These are phyloP conservation scores for Cucurbita maxima DNA, from an alignment of 306 rosid species.

Conservation along the genomic window DNA sequence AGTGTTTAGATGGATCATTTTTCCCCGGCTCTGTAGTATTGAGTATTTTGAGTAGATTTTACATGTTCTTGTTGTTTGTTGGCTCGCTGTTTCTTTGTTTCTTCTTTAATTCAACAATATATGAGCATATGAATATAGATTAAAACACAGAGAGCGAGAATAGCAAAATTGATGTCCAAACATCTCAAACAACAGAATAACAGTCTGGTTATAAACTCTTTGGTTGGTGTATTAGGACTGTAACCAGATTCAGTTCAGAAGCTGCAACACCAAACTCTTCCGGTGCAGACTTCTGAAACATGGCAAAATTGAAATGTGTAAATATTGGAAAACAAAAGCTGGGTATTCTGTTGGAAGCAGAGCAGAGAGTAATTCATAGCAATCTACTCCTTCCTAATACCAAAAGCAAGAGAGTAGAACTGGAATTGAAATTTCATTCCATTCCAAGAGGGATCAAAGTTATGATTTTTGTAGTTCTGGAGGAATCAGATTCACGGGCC, in stretches of 20 bases:
- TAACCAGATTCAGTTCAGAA: conserved; percentile 57
- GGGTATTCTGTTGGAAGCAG: background rate
- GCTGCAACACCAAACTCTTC: conserved; percentile 36
- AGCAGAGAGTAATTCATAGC: too few species aligned
- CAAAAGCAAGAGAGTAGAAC: background rate
- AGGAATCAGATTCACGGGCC: conserved; percentile 80
- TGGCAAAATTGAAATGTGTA: background rate
- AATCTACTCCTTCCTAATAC: background rate
- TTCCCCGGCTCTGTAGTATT: background rate
- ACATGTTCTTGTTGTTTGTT: background rate
- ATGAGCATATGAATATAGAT: background rate
- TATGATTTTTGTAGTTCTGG: background rate
- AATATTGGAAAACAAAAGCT: background rate
- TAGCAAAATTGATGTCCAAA: background rate
- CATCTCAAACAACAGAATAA: background rate
- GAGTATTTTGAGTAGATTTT: background rate
- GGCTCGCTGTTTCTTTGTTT: too few species aligned
- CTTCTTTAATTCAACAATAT: background rate
- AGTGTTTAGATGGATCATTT: background rate
- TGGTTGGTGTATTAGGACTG: background rate
- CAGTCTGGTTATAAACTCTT: background rate
- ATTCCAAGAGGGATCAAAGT: conserved; percentile 67
- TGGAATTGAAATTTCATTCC: background rate
- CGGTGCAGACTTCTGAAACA: conserved; percentile 43
- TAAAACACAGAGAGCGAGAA: background rate